These are phyloP conservation scores for Venturia pyrina DNA, from an alignment of 2,329 filamentous ascomycete species.

Conservation along the genomic window DNA sequence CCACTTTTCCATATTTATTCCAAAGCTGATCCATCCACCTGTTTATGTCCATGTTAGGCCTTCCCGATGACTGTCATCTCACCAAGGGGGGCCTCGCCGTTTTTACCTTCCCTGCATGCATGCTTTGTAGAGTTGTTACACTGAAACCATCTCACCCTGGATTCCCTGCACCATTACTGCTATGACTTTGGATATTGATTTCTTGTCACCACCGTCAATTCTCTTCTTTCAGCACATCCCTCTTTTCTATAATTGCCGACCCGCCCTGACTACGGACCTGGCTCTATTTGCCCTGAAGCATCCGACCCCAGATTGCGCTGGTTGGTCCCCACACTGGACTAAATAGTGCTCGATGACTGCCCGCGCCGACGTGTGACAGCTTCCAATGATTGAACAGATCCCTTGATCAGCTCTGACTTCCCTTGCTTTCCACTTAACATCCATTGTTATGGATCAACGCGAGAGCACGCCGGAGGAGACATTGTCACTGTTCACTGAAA, in stretches of 20 bases:
- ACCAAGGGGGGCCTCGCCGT: not conserved
- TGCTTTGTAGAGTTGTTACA: not conserved
- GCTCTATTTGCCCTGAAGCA: not conserved
- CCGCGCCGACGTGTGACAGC: not conserved
- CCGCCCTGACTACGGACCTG: not conserved
- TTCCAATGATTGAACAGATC: not conserved
- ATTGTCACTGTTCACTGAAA: conserved; percentile 7
- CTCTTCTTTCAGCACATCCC: not conserved
- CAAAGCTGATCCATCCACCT: not conserved
- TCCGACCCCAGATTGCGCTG: not conserved
- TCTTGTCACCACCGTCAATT: not conserved
- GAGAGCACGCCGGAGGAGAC: not conserved
- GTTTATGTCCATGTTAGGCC: not conserved
- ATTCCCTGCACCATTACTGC: not conserved
- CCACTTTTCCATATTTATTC: not conserved
- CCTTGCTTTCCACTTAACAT: not conserved
- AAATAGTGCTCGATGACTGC: not conserved
- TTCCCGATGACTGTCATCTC: not conserved
- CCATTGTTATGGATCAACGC: not conserved
- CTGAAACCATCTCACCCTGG: not conserved
- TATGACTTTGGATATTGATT: too few relatives aligned
- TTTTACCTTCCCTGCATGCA: not conserved
- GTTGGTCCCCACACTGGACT: not conserved
- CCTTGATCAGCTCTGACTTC: not conserved
- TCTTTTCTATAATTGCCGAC: not conserved